Evolutionary conservation across 768 basidiomycete genomes (phyloP), one percentile per base, ranked within the genome.

Genomic region (Termitomyces sp.): DNA sequence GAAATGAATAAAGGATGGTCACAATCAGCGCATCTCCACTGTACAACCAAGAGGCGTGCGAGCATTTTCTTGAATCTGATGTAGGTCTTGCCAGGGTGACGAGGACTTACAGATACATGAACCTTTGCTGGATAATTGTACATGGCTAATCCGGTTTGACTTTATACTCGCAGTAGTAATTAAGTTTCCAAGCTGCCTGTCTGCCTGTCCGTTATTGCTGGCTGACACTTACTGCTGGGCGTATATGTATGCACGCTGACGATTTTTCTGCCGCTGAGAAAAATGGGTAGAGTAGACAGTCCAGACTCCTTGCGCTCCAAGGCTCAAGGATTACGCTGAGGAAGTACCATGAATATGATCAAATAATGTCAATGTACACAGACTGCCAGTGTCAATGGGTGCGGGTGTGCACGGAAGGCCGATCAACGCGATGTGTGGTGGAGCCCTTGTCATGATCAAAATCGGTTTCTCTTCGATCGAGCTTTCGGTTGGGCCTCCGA

Each of bases 391-490:
- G 22, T 16, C 18, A 37, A 51, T 33, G 34, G 39, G n/a, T 52
- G 33, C 26, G 48, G 36, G 36, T 55, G 26, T n/a, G 40, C n/a
- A 36, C 26, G 27, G 36, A 34, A 30, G 5, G 45, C 45, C 45
- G 45, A 30, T 30, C 45, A n/a, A n/a, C n/a, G n/a, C 26, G 45
- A 26, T 27, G 26, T 45, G 44, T 9, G 16, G 44, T 45, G 8
- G 24, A 37, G 18, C 6, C 30, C 47, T 56, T 7, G 39, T 34
- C 24, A 83, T 63, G 79, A 74, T 60, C 83, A 85, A 63, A 80
- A 74, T 60, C 85, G 79, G 68, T 82, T 87, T 49, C 85, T 79
- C 71, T 88, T 88, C 63, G 83, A 74, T 51, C 73, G 67, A 10
- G 78, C 76, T 63, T 84, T 85, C 16, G 79, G 72, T 53, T 66